These are phyloP conservation scores for Microdochium bolleyi DNA, from an alignment of 2,329 filamentous ascomycete species.

Conservation along the genomic window DNA sequence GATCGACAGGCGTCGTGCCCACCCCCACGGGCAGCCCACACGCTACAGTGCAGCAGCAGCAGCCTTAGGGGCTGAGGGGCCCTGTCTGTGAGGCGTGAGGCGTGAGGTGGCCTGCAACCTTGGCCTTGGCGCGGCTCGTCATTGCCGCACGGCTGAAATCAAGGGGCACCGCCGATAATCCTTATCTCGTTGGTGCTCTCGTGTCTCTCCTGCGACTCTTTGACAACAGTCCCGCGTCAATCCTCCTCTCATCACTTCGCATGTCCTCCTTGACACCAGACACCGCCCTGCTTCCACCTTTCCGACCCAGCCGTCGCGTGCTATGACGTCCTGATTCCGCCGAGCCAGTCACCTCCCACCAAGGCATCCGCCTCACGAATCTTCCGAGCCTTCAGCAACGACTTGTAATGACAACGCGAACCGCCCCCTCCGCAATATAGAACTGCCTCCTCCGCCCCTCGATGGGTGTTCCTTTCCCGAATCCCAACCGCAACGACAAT, in stretches of 20 bases:
- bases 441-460: neutral
- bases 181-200: neutral
- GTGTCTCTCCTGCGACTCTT: neutral
- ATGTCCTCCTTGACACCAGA: neutral
- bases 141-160: neutral
- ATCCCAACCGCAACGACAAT: neutral
- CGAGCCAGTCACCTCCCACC: neutral
- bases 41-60: neutral
- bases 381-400: neutral
- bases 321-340: neutral
- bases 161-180: neutral
- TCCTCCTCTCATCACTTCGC: neutral
- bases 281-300: no score
- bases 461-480: neutral
- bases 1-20: neutral
- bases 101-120: no score
- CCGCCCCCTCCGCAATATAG: neutral
- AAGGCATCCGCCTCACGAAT: neutral
- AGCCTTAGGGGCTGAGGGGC: neutral
- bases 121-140: neutral
- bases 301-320: neutral
- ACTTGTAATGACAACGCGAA: neutral
- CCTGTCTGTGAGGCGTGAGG: neutral
- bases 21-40: neutral
- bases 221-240: neutral